Base-by-base conservation (phyloP, 176 grass and related monocot genomes). In the Echinochloa phyllopogon region DNA sequence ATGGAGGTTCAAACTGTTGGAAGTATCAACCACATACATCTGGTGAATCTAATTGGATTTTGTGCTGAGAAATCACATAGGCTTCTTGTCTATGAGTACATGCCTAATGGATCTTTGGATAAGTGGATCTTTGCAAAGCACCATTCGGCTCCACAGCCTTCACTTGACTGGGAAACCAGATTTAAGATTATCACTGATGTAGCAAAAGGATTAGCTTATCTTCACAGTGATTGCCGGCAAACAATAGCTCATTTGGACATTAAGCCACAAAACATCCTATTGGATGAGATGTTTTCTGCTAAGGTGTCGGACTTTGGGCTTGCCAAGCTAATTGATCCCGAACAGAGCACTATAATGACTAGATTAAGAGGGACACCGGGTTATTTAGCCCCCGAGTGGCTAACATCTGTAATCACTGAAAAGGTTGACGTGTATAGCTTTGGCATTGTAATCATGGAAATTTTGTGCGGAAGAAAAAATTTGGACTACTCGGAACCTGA, bases 281-380 rank as follows among this genome's bases (percentile, higher is more conserved):
- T 92, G 74, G 84, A 86, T 57, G 76, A 83, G 11, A 75, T 75
- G 16, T 83, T 92, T 76, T 55, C 66, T n/a, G 87, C 89, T 4
- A 94, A 94, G 65, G 58, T 94, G 24, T 85, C 81, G 8, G 89
- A 94, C 42, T 94, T 94, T 49, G 87, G 92, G 2, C 77, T 94
- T 62, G 86, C 89, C 16, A 94, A 85, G 44, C 59, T 92, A 61
- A 87, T 92, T 60, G 89, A 89, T 23, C 86, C 47, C 1, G 93
- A 92, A 4, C 78, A 94, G 4, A 86, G 84, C 61, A 83, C 66
- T 33, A 69, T 94, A 27, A 86, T 92, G 79, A 92, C 87, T 71
- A 79, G 77, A 73, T 60, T 94, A 81, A 85, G 85, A 83, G 82
- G 90, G 51, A 94, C 78, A 17, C 85, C 68, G 0, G 90, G 87